A percentile compares a stretch with the other conserved stretches of the same genome.
Conservation (phyloP, 345 rosid species). For the Mangifera indica region DNA sequence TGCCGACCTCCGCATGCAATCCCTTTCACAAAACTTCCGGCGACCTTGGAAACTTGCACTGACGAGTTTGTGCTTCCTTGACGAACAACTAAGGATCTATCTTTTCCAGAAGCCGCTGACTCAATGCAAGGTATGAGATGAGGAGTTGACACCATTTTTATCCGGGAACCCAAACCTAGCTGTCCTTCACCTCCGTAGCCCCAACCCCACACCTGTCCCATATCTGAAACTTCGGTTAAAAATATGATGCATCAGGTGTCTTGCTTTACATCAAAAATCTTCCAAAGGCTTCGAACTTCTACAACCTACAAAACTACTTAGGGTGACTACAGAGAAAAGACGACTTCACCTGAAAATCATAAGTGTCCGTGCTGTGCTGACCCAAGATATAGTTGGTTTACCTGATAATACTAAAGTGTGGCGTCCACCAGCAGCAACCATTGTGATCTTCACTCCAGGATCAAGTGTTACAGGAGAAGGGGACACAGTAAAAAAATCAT, state of each 20-base stretch:
- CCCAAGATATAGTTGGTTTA: slow-evolving; percentile 31
- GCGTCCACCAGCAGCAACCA: slow-evolving; percentile 83
- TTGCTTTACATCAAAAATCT: slow-evolving; percentile 58
- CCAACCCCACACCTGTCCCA: slow-evolving; percentile 99
- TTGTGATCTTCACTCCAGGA: slow-evolving; percentile 68
- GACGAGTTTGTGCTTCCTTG: slow-evolving; percentile 46
- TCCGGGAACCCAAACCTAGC: slow-evolving; percentile 78
- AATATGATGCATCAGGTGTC: slow-evolving; percentile 57
- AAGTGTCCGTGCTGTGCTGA: slow-evolving; percentile 8
- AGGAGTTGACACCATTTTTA: slow-evolving; percentile 81
- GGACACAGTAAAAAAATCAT: slow-evolving; percentile 48
- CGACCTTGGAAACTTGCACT: slow-evolving; percentile 33
- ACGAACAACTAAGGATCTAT: slow-evolving; percentile 33
- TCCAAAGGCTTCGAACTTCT: slow-evolving; percentile 56
- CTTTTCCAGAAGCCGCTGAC: slow-evolving; percentile 43
- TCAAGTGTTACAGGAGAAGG: slow-evolving; percentile 54
- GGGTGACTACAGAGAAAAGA: slow-evolving; percentile 41
- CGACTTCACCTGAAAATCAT: slow-evolving; percentile 30
- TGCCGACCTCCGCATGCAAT: slow-evolving; percentile 91
- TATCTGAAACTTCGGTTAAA: slow-evolving; percentile 77
- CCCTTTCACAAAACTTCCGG: slow-evolving; percentile 60
- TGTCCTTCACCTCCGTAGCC: slow-evolving; percentile 98
- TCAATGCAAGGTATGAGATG: slow-evolving; percentile 72
- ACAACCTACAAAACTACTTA: slow-evolving; percentile 57
- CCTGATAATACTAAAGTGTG: slow-evolving; percentile 85